Percentiles rank a stretch among this genome's conserved stretches.
phyloP scores from a whole-genome alignment of 2,329 filamentous ascomycete species.

The Byssoonygena ceratinophila region DNA sequence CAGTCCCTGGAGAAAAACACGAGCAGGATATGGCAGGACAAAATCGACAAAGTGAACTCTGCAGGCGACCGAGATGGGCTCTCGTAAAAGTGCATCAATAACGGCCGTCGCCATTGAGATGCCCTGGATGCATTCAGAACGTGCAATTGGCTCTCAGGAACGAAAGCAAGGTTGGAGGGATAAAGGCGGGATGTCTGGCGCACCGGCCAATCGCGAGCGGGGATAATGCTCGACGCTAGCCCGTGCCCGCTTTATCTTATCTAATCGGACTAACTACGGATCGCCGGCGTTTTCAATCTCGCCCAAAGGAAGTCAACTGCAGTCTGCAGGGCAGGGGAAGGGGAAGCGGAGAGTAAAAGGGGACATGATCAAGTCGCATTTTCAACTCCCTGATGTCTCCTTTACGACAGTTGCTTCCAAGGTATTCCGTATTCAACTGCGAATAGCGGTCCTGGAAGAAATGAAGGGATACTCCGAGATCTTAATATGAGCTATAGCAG shows the following conservation, averaged over 20 bases:
- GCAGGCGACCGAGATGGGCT: neutral
- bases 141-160: slow-evolving; percentile 7
- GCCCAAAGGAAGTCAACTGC: too few species aligned
- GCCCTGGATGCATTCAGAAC: neutral
- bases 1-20: neutral
- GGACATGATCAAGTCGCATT: too few species aligned
- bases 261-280: neutral
- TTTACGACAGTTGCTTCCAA: too few species aligned
- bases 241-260: neutral
- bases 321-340: too few species aligned
- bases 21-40: neutral
- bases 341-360: too few species aligned
- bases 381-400: too few species aligned
- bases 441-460: too few species aligned
- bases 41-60: neutral
- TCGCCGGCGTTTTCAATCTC: too few species aligned
- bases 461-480: too few species aligned
- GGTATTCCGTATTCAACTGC: too few species aligned
- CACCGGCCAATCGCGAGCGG: neutral
- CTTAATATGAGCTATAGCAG: too few species aligned
- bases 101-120: neutral
- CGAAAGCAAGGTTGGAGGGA: slow-evolving; percentile 2
- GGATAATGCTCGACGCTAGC: neutral
- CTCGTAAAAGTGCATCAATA: neutral
- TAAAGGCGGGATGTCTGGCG: neutral